These are phyloP conservation scores for Ophiostoma sp. DNA, from an alignment of 2,329 filamentous ascomycete species.

Conservation along the genomic window DNA sequence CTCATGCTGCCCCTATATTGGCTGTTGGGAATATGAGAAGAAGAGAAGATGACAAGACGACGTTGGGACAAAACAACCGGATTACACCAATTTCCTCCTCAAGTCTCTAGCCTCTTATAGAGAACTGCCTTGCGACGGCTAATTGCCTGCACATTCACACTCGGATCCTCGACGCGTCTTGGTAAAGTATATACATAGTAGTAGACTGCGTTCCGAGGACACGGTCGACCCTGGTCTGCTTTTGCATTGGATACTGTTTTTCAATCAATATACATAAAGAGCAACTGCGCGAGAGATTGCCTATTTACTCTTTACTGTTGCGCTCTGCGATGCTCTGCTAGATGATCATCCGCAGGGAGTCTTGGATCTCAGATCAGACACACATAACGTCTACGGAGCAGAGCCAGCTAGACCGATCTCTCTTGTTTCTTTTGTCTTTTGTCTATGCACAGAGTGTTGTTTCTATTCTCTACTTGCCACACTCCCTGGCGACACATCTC, in stretches of 20 bases:
- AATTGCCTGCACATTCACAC: neutral
- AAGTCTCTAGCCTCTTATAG: too few relatives aligned
- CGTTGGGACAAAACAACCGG: too few relatives aligned
- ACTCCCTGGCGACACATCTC: neutral
- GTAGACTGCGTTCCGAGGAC: neutral
- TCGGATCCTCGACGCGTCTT: neutral
- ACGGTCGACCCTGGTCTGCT: constrained; percentile 8
- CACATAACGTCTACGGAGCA: neutral
- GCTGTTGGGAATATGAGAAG: too few relatives aligned
- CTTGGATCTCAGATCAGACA: neutral
- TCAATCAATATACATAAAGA: neutral
- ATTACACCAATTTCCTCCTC: too few relatives aligned
- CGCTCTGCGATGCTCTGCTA: neutral
- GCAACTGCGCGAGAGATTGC: neutral
- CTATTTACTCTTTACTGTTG: neutral
- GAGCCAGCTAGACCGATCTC: neutral
- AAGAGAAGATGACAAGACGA: too few relatives aligned
- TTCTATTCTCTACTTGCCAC: neutral
- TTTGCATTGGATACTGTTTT: neutral
- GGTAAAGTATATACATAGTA: too few relatives aligned
- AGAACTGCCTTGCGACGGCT: neutral
- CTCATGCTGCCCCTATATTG: too few relatives aligned
- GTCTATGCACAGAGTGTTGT: too few relatives aligned
- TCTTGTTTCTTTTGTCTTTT: neutral
- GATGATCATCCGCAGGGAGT: neutral